Conservation (phyloP, 2,329 filamentous ascomycete species). For the Sphaerulina musiva region DNA sequence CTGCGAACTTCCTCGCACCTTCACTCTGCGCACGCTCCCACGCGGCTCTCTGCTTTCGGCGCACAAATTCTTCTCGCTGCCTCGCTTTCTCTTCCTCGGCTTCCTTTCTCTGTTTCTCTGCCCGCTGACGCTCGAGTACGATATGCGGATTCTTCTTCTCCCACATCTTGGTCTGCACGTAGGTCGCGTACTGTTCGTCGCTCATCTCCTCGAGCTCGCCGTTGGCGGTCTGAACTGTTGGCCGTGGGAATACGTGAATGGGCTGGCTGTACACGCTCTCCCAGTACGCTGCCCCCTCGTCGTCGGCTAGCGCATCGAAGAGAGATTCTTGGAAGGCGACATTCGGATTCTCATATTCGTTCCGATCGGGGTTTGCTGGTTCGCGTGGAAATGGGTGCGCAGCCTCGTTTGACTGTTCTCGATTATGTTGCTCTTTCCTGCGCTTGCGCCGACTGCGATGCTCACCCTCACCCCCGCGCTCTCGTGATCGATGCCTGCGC, state of each 20-base stretch:
- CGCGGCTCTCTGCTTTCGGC: slow-evolving; percentile 33
- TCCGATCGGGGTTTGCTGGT: slow-evolving; percentile 19
- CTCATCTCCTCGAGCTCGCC: slow-evolving; percentile 73
- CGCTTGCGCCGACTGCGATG: slow-evolving; percentile 15
- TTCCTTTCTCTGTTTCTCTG: slow-evolving; percentile 47
- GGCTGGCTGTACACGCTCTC: slow-evolving; percentile 94
- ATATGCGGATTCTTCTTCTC: slow-evolving; percentile 84
- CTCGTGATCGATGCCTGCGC: slow-evolving; percentile 22
- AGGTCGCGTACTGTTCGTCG: slow-evolving; percentile 83
- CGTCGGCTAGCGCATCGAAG: slow-evolving; percentile 93
- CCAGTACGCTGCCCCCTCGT: slow-evolving; percentile 94
- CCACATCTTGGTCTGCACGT: slow-evolving; percentile 88
- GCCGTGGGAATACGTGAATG: slow-evolving; percentile 74
- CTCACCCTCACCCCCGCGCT: background rate
- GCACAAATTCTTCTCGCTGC: slow-evolving; percentile 38
- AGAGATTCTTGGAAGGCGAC: slow-evolving; percentile 84
- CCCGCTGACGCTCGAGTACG: slow-evolving; percentile 64
- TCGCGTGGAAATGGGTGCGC: slow-evolving; percentile 33
- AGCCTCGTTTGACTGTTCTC: slow-evolving; percentile 10
- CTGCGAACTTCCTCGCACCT: slow-evolving; percentile 35
- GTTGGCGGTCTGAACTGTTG: slow-evolving; percentile 47
- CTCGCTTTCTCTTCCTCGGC: slow-evolving; percentile 40
- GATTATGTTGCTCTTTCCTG: slow-evolving; percentile 6
- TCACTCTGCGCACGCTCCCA: slow-evolving; percentile 32
- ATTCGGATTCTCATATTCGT: slow-evolving; percentile 53